Base-by-base conservation (phyloP, 2,329 filamentous ascomycete species). In the Coniochaeta sp. region DNA sequence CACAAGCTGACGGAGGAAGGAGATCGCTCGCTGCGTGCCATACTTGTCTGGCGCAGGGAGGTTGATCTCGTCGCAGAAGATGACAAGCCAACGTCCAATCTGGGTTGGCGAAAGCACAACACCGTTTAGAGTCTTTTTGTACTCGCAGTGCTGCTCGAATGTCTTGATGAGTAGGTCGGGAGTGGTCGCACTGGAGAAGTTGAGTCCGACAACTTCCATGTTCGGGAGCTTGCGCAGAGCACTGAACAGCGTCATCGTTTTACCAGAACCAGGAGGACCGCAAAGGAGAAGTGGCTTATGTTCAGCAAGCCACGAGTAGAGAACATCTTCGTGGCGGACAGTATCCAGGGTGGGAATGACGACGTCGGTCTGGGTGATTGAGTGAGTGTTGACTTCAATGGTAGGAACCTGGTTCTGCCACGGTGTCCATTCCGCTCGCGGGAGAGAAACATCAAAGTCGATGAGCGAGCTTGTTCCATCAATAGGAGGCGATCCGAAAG, bases 61-160 rank as follows among this genome's bases (percentile, higher is more conserved):
- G 70, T 99, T 99, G 73, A 99, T 99, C 68, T 99, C 94, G 66
- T 99, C 94, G 63, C 94, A 99, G 78, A 99, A 99, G 56, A 99
- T 83, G 45, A 99, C 92, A 32, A 99, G 79, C 94, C 94, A 99
- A 60, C 92, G 86, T 20, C 94, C 94, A 61, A 99, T 95, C 67
- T 99, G 95, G 6, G 87, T 95, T 0, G 94, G 94, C 22, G 92
- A 95, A 58, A 99, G 86, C 62, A 96, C 87, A 18, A 97, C 91
- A 38, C 94, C 94, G 65, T 94, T 97, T 47, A 97, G 75, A 0
- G 94, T 97, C 80, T 99, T 99, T 76, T 92, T 95, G 74, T 99
- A 99, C 71, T 99, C 94, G 71, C 94, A 99, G 70, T 99, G 96
- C 67, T 99, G 95, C 72, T 99, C 94, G 60, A 99, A 96, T 0